Conservation (phyloP, 2,329 filamentous ascomycete species). For the Diaporthe helianthi region DNA sequence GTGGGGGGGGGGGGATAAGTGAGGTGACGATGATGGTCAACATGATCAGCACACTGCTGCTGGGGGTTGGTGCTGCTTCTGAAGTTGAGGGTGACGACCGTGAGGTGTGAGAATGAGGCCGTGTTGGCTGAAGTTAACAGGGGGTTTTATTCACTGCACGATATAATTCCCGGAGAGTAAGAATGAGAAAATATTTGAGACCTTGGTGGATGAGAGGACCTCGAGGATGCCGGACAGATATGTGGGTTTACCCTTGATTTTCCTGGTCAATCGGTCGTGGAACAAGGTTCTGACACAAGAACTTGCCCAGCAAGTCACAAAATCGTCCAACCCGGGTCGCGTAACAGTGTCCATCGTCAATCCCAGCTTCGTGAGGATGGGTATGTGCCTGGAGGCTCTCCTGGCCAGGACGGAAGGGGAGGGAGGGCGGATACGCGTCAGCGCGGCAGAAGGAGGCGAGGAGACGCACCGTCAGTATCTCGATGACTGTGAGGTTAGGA, state of each 20-base stretch:
- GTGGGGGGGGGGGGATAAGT: not conserved
- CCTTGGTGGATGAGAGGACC: not conserved
- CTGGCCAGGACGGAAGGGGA: conserved; percentile 54
- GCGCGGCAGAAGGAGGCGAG: conserved; percentile 41
- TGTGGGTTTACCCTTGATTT: too few species aligned
- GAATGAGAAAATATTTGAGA: conserved; percentile 36
- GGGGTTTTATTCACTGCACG: conserved; percentile 35
- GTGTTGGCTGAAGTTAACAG: conserved; percentile 39
- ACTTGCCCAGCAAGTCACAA: conserved; percentile 37
- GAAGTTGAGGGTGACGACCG: conserved; percentile 40
- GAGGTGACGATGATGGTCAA: conserved; percentile 40
- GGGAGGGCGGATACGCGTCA: conserved; percentile 47
- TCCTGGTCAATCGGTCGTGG: too few species aligned
- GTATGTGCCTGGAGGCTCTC: conserved; percentile 35
- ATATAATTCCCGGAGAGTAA: conserved; percentile 28
- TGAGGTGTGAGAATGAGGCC: conserved; percentile 32
- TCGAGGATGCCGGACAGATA: conserved; percentile 9
- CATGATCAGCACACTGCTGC: conserved; percentile 42
- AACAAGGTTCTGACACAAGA: conserved; percentile 23
- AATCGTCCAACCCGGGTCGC: conserved; percentile 37
- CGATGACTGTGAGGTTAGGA: conserved; percentile 42
- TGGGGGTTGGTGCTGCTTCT: conserved; percentile 44
- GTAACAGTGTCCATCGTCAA: conserved; percentile 43
- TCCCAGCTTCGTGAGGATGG: conserved; percentile 42
- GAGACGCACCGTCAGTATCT: conserved; percentile 46